These are phyloP conservation scores for Leccinum glutinopallens DNA, from an alignment of 1,284 basidiomycete species.

Conservation along the genomic window DNA sequence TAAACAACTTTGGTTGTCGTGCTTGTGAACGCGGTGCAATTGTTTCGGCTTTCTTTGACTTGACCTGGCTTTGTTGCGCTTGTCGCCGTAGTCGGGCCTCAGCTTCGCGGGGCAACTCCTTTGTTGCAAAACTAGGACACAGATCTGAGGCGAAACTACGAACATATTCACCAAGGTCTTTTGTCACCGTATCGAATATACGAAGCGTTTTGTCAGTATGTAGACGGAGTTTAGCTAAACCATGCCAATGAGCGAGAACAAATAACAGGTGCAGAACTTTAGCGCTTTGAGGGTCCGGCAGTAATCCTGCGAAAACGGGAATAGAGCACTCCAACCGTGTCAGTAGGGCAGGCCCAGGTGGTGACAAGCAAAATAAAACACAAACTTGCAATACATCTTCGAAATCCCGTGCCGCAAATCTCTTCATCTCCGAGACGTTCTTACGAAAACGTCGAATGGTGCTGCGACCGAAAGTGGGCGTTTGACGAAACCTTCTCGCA, in stretches of 20 bases:
- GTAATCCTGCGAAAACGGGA: background rate
- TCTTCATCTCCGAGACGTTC: too few relatives aligned
- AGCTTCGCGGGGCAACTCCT: background rate
- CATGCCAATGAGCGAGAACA: too few relatives aligned
- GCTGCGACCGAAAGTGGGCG: background rate
- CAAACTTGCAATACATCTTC: too few relatives aligned
- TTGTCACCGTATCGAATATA: background rate
- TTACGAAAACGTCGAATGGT: too few relatives aligned
- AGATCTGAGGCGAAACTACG: background rate
- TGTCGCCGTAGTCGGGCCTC: background rate
- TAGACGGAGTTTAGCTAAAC: too few relatives aligned
- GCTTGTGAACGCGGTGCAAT: too few relatives aligned
- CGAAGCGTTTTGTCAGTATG: too few relatives aligned
- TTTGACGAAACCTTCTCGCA: background rate
- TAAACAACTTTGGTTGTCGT: background rate
- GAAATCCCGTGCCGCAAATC: too few relatives aligned
- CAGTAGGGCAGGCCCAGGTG: too few relatives aligned
- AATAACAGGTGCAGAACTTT: background rate
- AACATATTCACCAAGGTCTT: background rate
- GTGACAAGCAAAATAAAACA: too few relatives aligned
- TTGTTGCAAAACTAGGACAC: background rate
- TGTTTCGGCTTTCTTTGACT: too few relatives aligned
- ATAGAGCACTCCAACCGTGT: background rate
- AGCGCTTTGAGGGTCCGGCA: background rate
- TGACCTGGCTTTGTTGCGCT: background rate